phyloP scores from a whole-genome alignment of 176 grass and related monocot species.

The Alopecurus myosuroides region DNA sequence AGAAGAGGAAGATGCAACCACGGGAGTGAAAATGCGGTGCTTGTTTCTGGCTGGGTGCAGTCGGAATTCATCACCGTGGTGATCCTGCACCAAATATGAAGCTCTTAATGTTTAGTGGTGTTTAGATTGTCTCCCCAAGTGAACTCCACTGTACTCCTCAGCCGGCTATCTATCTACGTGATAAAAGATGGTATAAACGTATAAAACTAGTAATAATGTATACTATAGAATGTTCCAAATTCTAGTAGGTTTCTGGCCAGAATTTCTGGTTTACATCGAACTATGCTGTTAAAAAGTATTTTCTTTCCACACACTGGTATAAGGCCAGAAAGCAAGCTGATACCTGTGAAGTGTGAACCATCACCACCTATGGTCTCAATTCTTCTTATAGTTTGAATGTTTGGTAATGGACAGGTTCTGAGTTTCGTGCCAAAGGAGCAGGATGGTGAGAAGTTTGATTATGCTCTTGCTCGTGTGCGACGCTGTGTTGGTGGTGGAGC shows the following conservation, averaged over 20 bases:
- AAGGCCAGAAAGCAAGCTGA: background rate
- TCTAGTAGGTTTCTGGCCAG: background rate
- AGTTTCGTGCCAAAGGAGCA: slow-evolving; percentile 77
- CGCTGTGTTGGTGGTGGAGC: slow-evolving; percentile 85
- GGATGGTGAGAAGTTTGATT: slow-evolving; percentile 74
- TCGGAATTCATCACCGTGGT: background rate
- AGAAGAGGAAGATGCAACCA: background rate
- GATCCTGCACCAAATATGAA: background rate
- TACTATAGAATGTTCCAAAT: slow-evolving; percentile 15
- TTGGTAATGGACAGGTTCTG: slow-evolving; percentile 51
- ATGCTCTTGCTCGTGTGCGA: slow-evolving; percentile 77
- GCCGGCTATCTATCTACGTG: background rate
- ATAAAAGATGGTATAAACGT: background rate
- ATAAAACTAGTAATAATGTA: background rate
- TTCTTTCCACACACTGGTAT: background rate
- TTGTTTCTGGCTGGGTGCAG: background rate
- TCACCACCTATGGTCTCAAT: background rate
- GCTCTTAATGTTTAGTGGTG: background rate
- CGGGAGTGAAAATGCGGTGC: background rate
- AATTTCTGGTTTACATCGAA: slow-evolving; percentile 6
- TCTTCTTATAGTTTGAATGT: slow-evolving; percentile 2
- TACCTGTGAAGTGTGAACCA: slow-evolving; percentile 16
- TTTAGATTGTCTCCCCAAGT: background rate
- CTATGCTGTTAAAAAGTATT: background rate
- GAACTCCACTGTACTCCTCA: background rate